Conservation (phyloP, 2,329 filamentous ascomycete species). For the Penicillium sp. region DNA sequence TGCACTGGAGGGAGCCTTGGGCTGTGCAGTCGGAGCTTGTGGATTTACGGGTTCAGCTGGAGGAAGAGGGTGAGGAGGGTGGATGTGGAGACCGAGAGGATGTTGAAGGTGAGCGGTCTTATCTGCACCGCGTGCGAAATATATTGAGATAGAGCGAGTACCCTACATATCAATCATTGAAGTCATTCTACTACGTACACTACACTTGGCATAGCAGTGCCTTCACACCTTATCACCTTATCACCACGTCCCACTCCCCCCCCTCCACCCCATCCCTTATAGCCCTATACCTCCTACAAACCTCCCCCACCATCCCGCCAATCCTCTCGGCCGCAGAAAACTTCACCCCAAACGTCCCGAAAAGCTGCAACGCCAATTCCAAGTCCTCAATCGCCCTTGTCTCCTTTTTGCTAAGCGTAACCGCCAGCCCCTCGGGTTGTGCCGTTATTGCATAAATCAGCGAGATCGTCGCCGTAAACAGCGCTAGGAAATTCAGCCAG, state of each 20-base stretch:
- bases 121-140: too few relatives aligned
- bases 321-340: slow-evolving; percentile 31
- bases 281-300: background rate
- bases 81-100: background rate
- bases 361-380: slow-evolving; percentile 27
- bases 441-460: slow-evolving; percentile 52
- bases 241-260: too few relatives aligned
- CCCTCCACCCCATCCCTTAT: too few relatives aligned
- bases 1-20: background rate
- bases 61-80: background rate
- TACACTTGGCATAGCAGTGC: too few relatives aligned
- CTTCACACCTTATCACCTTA: too few relatives aligned
- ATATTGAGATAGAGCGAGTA: too few relatives aligned
- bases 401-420: slow-evolving; percentile 19
- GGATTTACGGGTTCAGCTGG: slow-evolving; percentile 2
- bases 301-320: slow-evolving; percentile 27
- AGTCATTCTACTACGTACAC: too few relatives aligned
- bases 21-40: background rate
- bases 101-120: too few relatives aligned
- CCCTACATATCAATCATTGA: too few relatives aligned
- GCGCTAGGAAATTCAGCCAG: slow-evolving; percentile 47
- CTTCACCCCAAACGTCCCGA: slow-evolving; percentile 29
- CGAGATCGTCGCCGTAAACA: slow-evolving; percentile 51
- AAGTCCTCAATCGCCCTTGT: slow-evolving; percentile 26
- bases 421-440: slow-evolving; percentile 37